Percentiles rank a stretch among this genome's conserved stretches.
These are phyloP conservation scores for Claviceps capensis DNA, from an alignment of 2,329 filamentous ascomycete genomes.

Conservation along the genomic window DNA sequence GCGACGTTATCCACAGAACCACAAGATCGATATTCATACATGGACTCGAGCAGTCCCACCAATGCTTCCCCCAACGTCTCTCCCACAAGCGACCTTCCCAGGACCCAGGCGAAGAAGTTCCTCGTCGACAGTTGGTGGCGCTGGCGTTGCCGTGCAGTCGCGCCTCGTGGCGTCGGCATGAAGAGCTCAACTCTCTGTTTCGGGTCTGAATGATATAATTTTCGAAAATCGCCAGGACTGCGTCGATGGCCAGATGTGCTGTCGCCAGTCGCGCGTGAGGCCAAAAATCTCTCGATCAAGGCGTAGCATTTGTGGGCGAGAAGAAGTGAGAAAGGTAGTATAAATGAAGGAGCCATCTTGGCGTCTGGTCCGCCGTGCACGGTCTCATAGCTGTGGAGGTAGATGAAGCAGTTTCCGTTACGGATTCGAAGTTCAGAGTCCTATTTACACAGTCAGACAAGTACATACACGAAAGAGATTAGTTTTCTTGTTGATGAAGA, in stretches of 20 bases:
- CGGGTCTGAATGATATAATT: slow-evolving; percentile 18
- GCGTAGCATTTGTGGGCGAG: slow-evolving; percentile 44
- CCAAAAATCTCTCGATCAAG: slow-evolving; percentile 42
- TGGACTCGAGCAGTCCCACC: slow-evolving; percentile 48
- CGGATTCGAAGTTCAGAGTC: slow-evolving; percentile 59
- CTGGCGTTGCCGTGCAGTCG: slow-evolving; percentile 40
- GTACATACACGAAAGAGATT: background rate
- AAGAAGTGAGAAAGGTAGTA: slow-evolving; percentile 44
- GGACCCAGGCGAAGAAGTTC: slow-evolving; percentile 63
- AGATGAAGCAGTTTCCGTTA: slow-evolving; percentile 54
- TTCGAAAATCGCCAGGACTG: slow-evolving; percentile 17
- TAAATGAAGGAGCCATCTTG: slow-evolving; percentile 52
- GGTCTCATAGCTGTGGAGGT: slow-evolving; percentile 38
- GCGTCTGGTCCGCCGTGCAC: slow-evolving; percentile 40
- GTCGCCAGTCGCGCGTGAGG: slow-evolving; percentile 6
- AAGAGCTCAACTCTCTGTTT: slow-evolving; percentile 43
- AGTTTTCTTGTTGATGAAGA: background rate
- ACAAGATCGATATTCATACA: slow-evolving; percentile 45
- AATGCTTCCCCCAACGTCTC: slow-evolving; percentile 49
- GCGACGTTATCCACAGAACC: slow-evolving; percentile 50
- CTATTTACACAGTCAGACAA: slow-evolving; percentile 24
- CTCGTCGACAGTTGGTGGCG: slow-evolving; percentile 54
- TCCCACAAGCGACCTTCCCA: slow-evolving; percentile 53
- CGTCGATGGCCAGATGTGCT: slow-evolving; percentile 15
- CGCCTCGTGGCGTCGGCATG: slow-evolving; percentile 48